These are phyloP conservation scores for Moricandia moricandioides DNA, from an alignment of 345 rosid genomes.

Conservation along the genomic window DNA sequence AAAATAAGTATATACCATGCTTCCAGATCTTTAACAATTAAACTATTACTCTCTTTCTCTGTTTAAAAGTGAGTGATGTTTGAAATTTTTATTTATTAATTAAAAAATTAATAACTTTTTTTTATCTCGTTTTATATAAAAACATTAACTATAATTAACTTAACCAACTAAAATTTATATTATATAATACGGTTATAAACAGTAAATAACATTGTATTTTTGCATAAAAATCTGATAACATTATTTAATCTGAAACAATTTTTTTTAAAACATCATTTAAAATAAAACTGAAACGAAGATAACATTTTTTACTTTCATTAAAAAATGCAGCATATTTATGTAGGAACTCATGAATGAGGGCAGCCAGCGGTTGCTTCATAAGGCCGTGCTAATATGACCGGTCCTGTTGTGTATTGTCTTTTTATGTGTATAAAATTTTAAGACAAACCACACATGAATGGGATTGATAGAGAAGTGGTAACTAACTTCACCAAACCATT, in stretches of 20 bases:
- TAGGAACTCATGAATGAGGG: conserved; percentile 4
- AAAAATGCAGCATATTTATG: conserved; percentile 5
- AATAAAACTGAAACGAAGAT: not conserved
- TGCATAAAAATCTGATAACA: not conserved
- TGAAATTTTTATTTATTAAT: too few species aligned
- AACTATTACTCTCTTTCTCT: not conserved
- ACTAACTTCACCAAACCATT: conserved; percentile 33
- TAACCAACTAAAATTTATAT: too few species aligned
- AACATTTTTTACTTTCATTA: not conserved
- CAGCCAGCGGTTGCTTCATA: conserved; percentile 9
- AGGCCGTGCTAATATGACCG: conserved; percentile 17
- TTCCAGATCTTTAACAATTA: not conserved
- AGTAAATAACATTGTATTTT: not conserved
- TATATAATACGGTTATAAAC: not conserved
- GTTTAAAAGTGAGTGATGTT: too few species aligned
- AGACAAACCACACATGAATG: conserved; percentile 13
- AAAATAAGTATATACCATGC: not conserved
- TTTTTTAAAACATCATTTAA: not conserved
- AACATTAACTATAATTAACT: too few species aligned
- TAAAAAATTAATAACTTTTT: too few species aligned
- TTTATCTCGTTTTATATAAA: too few species aligned
- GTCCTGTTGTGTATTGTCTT: not conserved
- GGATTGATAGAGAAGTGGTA: conserved; percentile 19
- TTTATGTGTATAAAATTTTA: not conserved
- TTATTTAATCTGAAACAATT: not conserved